Conservation (phyloP, 768 basidiomycete genomes). For the Chalciporus pseudorubinellus region DNA sequence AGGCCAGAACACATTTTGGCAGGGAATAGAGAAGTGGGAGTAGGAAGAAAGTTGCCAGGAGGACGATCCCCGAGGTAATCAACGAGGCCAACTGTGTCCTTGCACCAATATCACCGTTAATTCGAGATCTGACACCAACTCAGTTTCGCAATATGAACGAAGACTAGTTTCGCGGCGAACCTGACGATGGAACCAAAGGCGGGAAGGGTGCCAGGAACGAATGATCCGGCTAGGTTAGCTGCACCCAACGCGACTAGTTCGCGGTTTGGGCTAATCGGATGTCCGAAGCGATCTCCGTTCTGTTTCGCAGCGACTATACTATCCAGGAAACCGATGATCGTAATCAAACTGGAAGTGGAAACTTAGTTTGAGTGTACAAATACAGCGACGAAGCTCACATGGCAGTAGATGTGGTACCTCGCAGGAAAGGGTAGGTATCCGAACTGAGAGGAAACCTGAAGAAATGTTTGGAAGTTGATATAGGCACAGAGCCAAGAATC, state of each 20-base stretch:
- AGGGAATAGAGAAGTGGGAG: conserved; percentile 83
- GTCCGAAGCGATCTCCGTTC: conserved; percentile 78
- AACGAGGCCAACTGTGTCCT: conserved; percentile 88
- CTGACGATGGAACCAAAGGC: conserved; percentile 93
- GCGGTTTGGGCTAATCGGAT: conserved; percentile 89
- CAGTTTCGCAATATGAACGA: not conserved
- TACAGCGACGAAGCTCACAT: conserved; percentile 43
- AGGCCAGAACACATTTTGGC: conserved; percentile 87
- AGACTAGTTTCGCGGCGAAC: conserved; percentile 36
- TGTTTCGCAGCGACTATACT: conserved; percentile 96
- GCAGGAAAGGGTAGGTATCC: conserved; percentile 60
- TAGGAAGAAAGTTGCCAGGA: conserved; percentile 87
- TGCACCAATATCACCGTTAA: conserved; percentile 87
- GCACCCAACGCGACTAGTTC: conserved; percentile 90
- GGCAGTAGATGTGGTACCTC: conserved; percentile 80
- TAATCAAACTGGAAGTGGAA: conserved; percentile 53
- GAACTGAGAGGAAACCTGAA: conserved; percentile 71
- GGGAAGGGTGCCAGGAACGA: conserved; percentile 86
- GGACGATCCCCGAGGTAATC: conserved; percentile 67
- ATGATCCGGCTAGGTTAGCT: conserved; percentile 73
- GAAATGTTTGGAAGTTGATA: conserved; percentile 59
- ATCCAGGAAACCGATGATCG: conserved; percentile 89
- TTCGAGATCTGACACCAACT: conserved; percentile 53
- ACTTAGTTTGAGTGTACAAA: not conserved
- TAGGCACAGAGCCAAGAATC: conserved; percentile 76